Evolutionary conservation across 208 protist genomes (phyloP).

Genomic region (Polymyxa betae): DNA sequence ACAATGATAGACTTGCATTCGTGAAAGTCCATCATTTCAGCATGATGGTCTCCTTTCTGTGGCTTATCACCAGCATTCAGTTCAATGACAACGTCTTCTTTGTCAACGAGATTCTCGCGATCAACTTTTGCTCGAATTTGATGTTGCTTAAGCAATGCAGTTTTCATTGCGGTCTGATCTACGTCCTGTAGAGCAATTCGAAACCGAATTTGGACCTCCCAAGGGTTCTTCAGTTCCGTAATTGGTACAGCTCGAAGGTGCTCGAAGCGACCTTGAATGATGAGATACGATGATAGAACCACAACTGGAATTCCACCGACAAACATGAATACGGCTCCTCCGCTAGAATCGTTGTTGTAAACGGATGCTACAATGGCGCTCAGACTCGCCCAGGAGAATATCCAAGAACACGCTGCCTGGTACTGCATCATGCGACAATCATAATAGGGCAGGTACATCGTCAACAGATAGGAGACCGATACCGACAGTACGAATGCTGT

Average conservation of each 20-base stretch:
- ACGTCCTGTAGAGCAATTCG: background rate
- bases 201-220: slow-evolving; percentile 1
- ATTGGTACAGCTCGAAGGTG: slow-evolving; percentile 11
- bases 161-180: too few relatives aligned
- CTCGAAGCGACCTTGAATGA: background rate
- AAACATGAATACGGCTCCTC: slow-evolving; percentile 48
- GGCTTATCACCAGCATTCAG: background rate
- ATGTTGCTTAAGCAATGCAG: too few relatives aligned
- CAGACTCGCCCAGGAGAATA: background rate
- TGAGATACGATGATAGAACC: background rate
- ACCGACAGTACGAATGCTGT: background rate
- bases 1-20: background rate
- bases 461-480: background rate
- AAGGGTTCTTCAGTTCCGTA: slow-evolving; percentile 25
- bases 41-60: background rate
- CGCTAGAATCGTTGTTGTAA: slow-evolving; percentile 29
- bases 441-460: background rate
- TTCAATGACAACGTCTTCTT: background rate
- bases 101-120: background rate
- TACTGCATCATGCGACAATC: background rate
- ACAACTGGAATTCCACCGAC: slow-evolving; percentile 1
- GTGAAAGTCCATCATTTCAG: background rate
- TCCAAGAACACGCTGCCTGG: background rate
- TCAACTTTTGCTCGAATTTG: background rate
- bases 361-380: slow-evolving; percentile 22